Percentiles rank a stretch among this genome's conserved stretches.
phyloP scores from a whole-genome alignment of 1,284 basidiomycete genomes.

The Xerocomus amazonicus region DNA sequence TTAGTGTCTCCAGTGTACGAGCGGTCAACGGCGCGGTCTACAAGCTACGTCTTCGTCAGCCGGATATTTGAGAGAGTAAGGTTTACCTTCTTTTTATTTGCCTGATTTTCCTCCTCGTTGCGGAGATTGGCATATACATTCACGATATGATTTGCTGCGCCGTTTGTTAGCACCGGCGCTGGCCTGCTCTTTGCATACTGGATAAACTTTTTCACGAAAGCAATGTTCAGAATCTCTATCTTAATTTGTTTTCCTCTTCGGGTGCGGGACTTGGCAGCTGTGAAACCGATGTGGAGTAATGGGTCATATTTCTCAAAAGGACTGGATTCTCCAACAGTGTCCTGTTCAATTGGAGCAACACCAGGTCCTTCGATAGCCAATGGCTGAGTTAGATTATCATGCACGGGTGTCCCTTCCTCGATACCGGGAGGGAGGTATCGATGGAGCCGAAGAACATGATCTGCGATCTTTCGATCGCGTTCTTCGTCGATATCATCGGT shows the following conservation, averaged over 20 bases:
- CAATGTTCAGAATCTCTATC: conserved; percentile 86
- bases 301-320: conserved; percentile 98
- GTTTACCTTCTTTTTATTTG: conserved; percentile 83
- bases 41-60: conserved; percentile 10
- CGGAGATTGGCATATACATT: conserved; percentile 89
- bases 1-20: conserved; percentile 97
- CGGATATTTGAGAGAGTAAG: conserved; percentile 2
- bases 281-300: conserved; percentile 84
- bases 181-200: conserved; percentile 94
- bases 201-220: conserved; percentile 98
- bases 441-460: conserved; percentile 98
- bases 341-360: conserved; percentile 51
- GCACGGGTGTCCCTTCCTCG: conserved; percentile 89
- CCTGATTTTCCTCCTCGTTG: conserved; percentile 84
- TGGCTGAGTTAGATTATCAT: conserved; percentile 86
- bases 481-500: conserved; percentile 98
- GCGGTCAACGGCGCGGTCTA: conserved; percentile 97
- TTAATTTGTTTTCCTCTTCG: conserved; percentile 59
- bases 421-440: conserved; percentile 94
- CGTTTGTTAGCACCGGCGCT: conserved; percentile 85
- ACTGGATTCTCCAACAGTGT: conserved; percentile 57
- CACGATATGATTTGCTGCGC: conserved; percentile 93
- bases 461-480: conserved; percentile 91
- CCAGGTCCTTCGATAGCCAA: conserved; percentile 79
- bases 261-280: conserved; percentile 52